These are phyloP conservation scores for Melanopsichium pennsylvanicum DNA, from an alignment of 1,284 basidiomycete species.

Conservation along the genomic window DNA sequence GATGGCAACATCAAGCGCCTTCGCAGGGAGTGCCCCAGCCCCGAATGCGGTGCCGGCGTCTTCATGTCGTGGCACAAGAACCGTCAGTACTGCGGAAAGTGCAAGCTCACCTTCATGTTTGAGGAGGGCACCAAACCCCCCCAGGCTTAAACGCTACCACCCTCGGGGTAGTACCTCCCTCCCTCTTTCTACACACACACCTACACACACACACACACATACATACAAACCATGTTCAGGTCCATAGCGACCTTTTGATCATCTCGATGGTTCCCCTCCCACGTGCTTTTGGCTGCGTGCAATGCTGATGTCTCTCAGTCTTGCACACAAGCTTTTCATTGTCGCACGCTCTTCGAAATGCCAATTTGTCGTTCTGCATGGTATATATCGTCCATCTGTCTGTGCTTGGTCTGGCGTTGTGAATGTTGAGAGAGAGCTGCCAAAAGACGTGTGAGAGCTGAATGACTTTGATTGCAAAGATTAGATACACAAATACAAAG, in stretches of 20 bases:
- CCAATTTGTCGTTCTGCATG: constrained; percentile 41
- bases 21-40: constrained; percentile 86
- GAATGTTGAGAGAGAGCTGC: too few species aligned
- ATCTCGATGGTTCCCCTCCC: constrained; percentile 4
- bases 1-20: constrained; percentile 99
- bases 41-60: constrained; percentile 64
- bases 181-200: too few species aligned
- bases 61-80: constrained; percentile 66
- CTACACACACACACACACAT: too few species aligned
- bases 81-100: constrained; percentile 66
- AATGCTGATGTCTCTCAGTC: constrained; percentile 12
- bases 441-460: too few species aligned
- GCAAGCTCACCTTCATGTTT: constrained; percentile 66
- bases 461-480: too few species aligned
- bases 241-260: constrained; percentile 24
- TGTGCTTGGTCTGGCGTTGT: neutral
- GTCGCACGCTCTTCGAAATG: constrained; percentile 16
- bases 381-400: constrained; percentile 2
- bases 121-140: constrained; percentile 63
- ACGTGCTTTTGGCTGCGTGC: neutral
- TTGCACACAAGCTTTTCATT: too few species aligned
- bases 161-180: too few species aligned
- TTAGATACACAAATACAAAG: too few species aligned
- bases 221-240: constrained; percentile 25
- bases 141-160: constrained; percentile 51